These are phyloP conservation scores for Irpex sp. DNA, from an alignment of 1,284 basidiomycete species.

Conservation along the genomic window DNA sequence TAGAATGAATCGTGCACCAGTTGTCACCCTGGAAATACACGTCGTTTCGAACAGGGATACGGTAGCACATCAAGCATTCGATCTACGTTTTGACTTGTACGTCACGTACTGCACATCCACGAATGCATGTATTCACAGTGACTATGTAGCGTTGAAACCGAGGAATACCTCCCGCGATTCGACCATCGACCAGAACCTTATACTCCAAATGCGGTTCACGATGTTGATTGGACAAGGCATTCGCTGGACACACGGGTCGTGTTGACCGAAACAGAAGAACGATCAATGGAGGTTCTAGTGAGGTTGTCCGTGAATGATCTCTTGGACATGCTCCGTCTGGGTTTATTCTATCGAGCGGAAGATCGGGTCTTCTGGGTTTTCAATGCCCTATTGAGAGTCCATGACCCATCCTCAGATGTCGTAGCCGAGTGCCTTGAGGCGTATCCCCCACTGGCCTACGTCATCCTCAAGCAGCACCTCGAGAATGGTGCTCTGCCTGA, in stretches of 20 bases:
- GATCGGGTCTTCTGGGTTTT: constrained; percentile 53
- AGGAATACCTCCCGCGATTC: constrained; percentile 48
- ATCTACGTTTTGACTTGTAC: constrained; percentile 64
- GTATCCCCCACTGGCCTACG: constrained; percentile 50
- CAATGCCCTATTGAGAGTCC: constrained; percentile 29
- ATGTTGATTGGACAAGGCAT: constrained; percentile 40
- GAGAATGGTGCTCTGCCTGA: constrained; percentile 15
- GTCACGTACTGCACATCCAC: constrained; percentile 18
- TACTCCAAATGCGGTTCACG: constrained; percentile 28
- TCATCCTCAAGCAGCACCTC: constrained; percentile 44
- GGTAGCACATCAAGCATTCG: constrained; percentile 59
- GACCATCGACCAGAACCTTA: constrained; percentile 42
- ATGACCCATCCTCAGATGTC: constrained; percentile 30
- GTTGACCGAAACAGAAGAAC: constrained; percentile 11
- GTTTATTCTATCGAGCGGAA: constrained; percentile 45
- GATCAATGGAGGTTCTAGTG: constrained; percentile 12
- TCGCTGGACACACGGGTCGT: constrained; percentile 9
- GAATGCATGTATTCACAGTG: background rate
- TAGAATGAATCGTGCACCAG: constrained; percentile 45
- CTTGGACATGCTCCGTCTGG: constrained; percentile 22
- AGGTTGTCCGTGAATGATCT: constrained; percentile 7
- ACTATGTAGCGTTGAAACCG: constrained; percentile 47
- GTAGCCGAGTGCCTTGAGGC: constrained; percentile 41
- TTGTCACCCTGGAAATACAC: constrained; percentile 55
- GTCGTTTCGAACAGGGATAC: constrained; percentile 66